These are phyloP conservation scores for Glaciozyma antarctica DNA, from an alignment of 768 basidiomycete species.

Conservation along the genomic window DNA sequence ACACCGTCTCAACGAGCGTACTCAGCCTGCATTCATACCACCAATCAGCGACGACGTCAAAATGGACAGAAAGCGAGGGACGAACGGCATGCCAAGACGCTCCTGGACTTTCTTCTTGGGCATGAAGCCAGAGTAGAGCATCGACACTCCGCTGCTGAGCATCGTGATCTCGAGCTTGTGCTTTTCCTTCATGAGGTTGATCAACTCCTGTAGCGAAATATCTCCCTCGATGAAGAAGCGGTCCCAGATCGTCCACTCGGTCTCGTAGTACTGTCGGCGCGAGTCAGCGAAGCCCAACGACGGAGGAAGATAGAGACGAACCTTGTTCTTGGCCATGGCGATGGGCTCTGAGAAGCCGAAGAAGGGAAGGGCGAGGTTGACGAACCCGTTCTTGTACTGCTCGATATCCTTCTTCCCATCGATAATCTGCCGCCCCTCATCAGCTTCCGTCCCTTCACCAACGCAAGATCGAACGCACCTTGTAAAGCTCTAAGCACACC, in stretches of 20 bases:
- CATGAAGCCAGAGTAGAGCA: slow-evolving; percentile 93
- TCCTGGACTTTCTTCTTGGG: slow-evolving; percentile 66
- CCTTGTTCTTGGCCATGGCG: slow-evolving; percentile 72
- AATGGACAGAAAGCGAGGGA: slow-evolving; percentile 35
- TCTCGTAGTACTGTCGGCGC: slow-evolving; percentile 53
- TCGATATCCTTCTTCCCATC: slow-evolving; percentile 90
- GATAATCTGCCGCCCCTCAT: slow-evolving; percentile 55
- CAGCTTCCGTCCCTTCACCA: background rate
- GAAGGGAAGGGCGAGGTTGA: slow-evolving; percentile 89
- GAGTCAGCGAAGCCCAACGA: background rate
- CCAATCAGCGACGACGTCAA: slow-evolving; percentile 15
- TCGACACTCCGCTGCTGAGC: slow-evolving; percentile 76
- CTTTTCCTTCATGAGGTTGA: slow-evolving; percentile 69
- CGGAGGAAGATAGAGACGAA: slow-evolving; percentile 23
- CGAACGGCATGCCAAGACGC: slow-evolving; percentile 39
- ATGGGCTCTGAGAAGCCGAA: slow-evolving; percentile 99
- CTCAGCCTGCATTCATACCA: slow-evolving; percentile 57
- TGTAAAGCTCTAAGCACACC: slow-evolving; percentile 93
- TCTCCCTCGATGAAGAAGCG: slow-evolving; percentile 85
- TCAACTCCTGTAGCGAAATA: slow-evolving; percentile 74
- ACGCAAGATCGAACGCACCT: slow-evolving; percentile 47
- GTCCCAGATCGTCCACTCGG: slow-evolving; percentile 98
- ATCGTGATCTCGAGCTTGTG: slow-evolving; percentile 83
- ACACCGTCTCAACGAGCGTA: slow-evolving; percentile 81
- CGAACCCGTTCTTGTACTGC: slow-evolving; percentile 95